phyloP scores from a whole-genome alignment of 202 grass and related monocot genomes.

The Carex sylvatica region DNA sequence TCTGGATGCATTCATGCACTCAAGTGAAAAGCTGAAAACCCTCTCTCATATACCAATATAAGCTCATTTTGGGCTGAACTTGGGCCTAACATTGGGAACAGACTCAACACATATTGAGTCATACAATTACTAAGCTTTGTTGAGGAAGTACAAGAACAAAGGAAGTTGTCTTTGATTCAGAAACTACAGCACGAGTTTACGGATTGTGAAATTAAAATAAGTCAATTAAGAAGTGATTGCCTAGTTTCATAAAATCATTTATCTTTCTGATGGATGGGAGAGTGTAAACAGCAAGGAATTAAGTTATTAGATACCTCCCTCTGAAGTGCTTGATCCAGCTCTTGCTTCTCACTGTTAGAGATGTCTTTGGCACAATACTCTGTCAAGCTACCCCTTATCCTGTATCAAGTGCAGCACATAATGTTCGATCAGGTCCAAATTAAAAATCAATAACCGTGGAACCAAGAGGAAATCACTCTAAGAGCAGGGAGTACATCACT shows the following conservation, averaged over 20 bases:
- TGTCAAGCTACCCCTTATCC: constrained; percentile 63
- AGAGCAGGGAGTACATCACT: not conserved
- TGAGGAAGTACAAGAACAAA: not conserved
- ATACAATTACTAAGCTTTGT: not conserved
- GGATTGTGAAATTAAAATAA: not conserved
- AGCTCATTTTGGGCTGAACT: not conserved
- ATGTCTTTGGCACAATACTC: constrained; percentile 73
- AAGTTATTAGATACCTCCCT: constrained; percentile 48
- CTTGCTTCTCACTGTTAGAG: constrained; percentile 56
- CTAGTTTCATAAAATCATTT: not conserved
- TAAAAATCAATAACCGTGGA: not conserved
- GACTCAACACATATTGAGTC: not conserved
- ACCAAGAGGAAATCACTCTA: not conserved
- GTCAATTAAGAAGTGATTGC: not conserved
- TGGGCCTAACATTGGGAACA: not conserved
- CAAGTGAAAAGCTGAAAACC: not conserved
- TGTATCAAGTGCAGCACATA: constrained; percentile 28
- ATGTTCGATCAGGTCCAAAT: not conserved
- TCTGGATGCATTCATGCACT: not conserved
- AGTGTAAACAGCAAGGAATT: not conserved
- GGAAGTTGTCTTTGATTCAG: not conserved
- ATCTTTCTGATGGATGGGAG: not conserved
- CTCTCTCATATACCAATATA: not conserved
- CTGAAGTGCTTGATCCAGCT: constrained; percentile 82
- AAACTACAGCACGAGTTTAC: not conserved